phyloP scores from a whole-genome alignment of 352 stramenopile species.

The Phytopythium mirpurense region DNA sequence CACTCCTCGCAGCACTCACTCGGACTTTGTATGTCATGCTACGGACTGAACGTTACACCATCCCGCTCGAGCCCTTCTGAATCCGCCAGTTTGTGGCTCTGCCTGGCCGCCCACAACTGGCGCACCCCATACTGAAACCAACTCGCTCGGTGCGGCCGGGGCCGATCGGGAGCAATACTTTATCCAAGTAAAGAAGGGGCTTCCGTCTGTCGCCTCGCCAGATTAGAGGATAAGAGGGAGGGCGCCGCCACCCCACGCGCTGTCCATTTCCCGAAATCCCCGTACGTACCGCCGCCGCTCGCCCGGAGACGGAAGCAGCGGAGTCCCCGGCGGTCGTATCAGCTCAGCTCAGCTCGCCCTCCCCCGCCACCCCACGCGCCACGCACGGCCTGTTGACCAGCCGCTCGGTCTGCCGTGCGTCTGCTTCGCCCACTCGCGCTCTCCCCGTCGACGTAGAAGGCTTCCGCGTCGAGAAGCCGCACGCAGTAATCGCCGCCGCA shows the following conservation, averaged over 20 bases:
- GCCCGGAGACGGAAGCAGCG: neutral
- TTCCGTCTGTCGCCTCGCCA: no score
- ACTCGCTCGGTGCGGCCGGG: no score
- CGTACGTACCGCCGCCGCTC: constrained; percentile 2
- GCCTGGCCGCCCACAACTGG: neutral
- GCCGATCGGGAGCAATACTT: no score
- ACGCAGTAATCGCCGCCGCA: no score
- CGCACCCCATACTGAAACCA: neutral
- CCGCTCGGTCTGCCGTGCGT: neutral
- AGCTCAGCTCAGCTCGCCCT: neutral
- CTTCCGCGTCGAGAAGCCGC: no score
- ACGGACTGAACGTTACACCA: neutral
- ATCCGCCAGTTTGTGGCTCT: neutral
- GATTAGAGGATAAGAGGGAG: no score
- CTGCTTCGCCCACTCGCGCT: neutral
- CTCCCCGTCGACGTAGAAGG: neutral
- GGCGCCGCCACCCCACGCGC: no score
- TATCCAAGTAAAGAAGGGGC: neutral
- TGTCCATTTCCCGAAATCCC: constrained; percentile 3
- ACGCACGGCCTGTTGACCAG: no score
- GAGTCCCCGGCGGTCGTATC: constrained; percentile 6
- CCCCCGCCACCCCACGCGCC: neutral
- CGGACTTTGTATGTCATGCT: neutral
- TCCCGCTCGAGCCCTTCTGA: neutral
- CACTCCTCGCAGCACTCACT: no score